Conservation (phyloP, 1,284 basidiomycete species). For the Macrocystidia cucumis region DNA sequence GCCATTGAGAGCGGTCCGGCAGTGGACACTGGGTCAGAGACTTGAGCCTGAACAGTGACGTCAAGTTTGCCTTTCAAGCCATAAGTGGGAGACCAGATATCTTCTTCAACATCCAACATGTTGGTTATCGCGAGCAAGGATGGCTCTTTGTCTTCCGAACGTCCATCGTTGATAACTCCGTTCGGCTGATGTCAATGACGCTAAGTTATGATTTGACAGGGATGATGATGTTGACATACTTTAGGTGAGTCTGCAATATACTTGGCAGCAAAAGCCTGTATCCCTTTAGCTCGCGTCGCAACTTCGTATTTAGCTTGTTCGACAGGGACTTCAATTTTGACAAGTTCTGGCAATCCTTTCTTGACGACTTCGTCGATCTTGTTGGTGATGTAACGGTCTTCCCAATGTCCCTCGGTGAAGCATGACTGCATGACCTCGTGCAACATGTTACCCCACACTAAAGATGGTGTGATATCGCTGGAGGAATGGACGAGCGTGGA, state of each 20-base stretch:
- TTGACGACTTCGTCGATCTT: constrained; percentile 49
- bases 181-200: constrained; percentile 32
- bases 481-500: constrained; percentile 51
- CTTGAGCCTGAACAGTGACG: constrained; percentile 72
- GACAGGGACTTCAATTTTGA: constrained; percentile 52
- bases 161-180: constrained; percentile 62
- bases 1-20: no score
- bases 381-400: constrained; percentile 44
- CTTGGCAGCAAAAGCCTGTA: constrained; percentile 55
- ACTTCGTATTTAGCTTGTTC: constrained; percentile 62
- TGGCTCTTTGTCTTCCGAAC: constrained; percentile 36
- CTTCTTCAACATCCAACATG: constrained; percentile 88
- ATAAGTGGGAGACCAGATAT: constrained; percentile 94
- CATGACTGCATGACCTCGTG: constrained; percentile 86
- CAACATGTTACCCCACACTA: constrained; percentile 87
- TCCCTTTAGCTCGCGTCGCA: constrained; percentile 49
- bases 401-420: constrained; percentile 54
- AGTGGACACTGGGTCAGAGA: constrained; percentile 36
- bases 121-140: constrained; percentile 66
- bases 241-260: constrained; percentile 59
- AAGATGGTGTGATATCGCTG: constrained; percentile 47
- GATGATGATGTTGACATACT: constrained; percentile 24
- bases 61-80: constrained; percentile 97
- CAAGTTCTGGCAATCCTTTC: constrained; percentile 47
- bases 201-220: constrained; percentile 3